Evolutionary conservation across 345 rosid species (phyloP).

Genomic region (Melastoma malabathricum): DNA sequence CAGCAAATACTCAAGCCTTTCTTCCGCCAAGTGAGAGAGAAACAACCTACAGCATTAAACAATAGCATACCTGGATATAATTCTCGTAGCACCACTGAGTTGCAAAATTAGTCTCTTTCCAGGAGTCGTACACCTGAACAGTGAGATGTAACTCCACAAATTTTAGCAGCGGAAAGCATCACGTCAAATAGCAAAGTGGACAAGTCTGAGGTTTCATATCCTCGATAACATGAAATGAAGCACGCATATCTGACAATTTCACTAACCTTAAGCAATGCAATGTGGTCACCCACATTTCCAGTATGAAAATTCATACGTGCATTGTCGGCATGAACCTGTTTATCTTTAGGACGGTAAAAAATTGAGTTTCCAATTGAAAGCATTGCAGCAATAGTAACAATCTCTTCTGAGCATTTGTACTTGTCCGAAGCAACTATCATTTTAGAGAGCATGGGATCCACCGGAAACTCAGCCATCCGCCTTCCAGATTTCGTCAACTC

Average conservation of each 20-base stretch:
- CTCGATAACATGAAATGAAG: too few species aligned
- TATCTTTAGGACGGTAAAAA: conserved; percentile 94
- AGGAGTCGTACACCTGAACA: conserved; percentile 67
- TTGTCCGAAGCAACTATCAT: conserved; percentile 91
- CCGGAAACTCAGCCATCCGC: conserved; percentile 94
- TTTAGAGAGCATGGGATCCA: conserved; percentile 87
- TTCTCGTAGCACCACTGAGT: conserved; percentile 98
- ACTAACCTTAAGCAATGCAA: conserved; percentile 80
- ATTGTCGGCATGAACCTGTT: conserved; percentile 95
- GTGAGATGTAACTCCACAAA: background rate
- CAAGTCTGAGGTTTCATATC: too few species aligned
- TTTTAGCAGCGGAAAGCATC: background rate
- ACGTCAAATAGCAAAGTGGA: too few species aligned
- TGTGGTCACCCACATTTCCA: conserved; percentile 88
- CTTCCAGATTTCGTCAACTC: conserved; percentile 93
- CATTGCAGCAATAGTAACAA: conserved; percentile 84
- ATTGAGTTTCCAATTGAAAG: conserved; percentile 88
- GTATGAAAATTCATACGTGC: conserved; percentile 89
- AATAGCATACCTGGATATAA: conserved; percentile 65
- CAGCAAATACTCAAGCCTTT: too few species aligned
- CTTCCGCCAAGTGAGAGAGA: too few species aligned
- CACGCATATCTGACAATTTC: too few species aligned
- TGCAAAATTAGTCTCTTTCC: conserved; percentile 93
- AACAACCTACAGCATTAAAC: background rate
- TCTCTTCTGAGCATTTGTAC: conserved; percentile 81